Conservation (phyloP, 2,329 filamentous ascomycete species). For the Curvularia sp. region DNA sequence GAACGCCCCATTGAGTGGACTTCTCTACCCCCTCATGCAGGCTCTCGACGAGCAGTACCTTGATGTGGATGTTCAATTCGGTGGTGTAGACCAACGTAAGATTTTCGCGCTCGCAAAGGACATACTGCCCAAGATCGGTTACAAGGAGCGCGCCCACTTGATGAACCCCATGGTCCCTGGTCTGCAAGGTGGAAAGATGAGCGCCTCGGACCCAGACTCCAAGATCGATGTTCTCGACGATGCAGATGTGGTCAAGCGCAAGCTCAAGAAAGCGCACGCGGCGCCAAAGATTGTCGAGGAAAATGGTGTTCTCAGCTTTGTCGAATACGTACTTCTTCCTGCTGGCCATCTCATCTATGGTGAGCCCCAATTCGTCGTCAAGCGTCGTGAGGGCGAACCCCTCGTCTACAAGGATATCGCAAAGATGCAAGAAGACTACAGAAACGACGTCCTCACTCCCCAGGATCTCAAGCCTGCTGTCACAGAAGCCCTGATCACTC, state of each 20-base stretch:
- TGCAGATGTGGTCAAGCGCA: constrained; percentile 73
- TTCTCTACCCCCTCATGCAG: constrained; percentile 88
- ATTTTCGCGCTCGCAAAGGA: constrained; percentile 87
- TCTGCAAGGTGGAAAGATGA: constrained; percentile 83
- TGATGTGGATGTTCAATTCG: constrained; percentile 86
- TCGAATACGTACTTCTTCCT: constrained; percentile 86
- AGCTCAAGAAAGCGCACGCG: constrained; percentile 76
- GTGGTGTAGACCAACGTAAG: constrained; percentile 80
- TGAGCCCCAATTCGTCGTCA: constrained; percentile 69
- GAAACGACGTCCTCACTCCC: constrained; percentile 80
- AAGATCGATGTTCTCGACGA: constrained; percentile 94
- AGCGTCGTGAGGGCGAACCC: constrained; percentile 72
- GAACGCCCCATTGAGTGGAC: constrained; percentile 74
- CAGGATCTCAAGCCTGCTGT: constrained; percentile 89
- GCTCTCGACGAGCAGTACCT: constrained; percentile 85
- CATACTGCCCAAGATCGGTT: constrained; percentile 83
- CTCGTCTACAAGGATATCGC: constrained; percentile 80
- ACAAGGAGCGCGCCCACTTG: constrained; percentile 74
- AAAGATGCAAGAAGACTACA: constrained; percentile 80
- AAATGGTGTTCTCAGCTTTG: constrained; percentile 86
- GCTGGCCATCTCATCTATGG: constrained; percentile 68
- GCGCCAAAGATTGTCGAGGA: constrained; percentile 78
- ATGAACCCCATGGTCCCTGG: constrained; percentile 93
- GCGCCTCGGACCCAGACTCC: constrained; percentile 70
- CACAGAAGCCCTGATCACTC: constrained; percentile 71